phyloP scores from a whole-genome alignment of 495 filamentous ascomycete genomes.

The Apiosordaria backusii region DNA sequence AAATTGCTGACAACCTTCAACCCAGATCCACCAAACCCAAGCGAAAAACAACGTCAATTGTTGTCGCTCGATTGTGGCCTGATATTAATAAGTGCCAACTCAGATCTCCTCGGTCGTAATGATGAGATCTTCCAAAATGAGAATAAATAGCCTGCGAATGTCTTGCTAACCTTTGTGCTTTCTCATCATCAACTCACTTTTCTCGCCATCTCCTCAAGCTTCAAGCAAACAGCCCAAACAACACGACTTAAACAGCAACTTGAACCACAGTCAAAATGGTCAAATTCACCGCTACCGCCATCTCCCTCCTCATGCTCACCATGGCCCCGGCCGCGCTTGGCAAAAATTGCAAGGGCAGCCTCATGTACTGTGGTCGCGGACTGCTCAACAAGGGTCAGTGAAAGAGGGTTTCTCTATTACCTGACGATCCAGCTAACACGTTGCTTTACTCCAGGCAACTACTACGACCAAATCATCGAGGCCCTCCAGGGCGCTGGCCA shows the following conservation, averaged over 20 bases:
- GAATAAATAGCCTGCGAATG: not conserved
- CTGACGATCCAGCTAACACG: not conserved
- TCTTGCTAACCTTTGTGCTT: not conserved
- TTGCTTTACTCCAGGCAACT: not conserved
- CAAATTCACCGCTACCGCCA: not conserved
- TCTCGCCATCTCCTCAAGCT: not conserved
- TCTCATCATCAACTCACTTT: not conserved
- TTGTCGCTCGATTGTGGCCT: not conserved
- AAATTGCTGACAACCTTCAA: not conserved
- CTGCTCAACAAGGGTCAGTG: constrained; percentile 4
- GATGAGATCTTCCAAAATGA: not conserved
- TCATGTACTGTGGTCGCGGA: constrained; percentile 1
- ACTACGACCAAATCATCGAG: constrained; percentile 6
- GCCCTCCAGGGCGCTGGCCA: constrained; percentile 1
- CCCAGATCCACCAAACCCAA: not conserved
- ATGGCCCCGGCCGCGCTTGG: not conserved
- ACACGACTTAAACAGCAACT: not conserved
- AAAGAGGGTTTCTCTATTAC: not conserved
- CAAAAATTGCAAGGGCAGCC: constrained; percentile 1
- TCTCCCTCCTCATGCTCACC: not conserved
- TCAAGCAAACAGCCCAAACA: not conserved
- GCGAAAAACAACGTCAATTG: not conserved
- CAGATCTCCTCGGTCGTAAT: not conserved
- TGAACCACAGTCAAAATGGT: not conserved
- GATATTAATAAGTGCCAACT: not conserved